Conservation (phyloP, 164 flowering plant species). For the Sextonia rubra region DNA sequence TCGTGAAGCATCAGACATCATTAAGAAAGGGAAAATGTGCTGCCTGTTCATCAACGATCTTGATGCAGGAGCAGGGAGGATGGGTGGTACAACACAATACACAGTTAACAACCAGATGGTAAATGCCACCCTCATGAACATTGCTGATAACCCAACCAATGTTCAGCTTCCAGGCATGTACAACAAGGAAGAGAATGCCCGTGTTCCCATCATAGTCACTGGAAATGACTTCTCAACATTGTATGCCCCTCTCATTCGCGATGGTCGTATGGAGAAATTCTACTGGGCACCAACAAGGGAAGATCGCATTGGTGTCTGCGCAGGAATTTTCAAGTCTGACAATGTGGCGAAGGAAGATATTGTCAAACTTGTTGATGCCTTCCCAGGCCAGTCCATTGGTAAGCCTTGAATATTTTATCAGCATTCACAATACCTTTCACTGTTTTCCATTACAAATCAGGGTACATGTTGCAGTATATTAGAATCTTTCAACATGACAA, state of each 20-base stretch:
- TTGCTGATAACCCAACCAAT: slow-evolving; percentile 50
- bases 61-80: slow-evolving; percentile 49
- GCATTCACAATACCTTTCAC: neutral
- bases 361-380: slow-evolving; percentile 35
- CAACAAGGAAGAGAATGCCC: slow-evolving; percentile 45
- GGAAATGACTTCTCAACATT: slow-evolving; percentile 52
- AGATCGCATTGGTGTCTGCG: slow-evolving; percentile 45
- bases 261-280: slow-evolving; percentile 56
- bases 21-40: slow-evolving; percentile 46
- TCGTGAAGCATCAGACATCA: slow-evolving; percentile 47
- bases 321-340: slow-evolving; percentile 35
- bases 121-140: slow-evolving; percentile 53
- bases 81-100: slow-evolving; percentile 52
- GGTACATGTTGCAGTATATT: no score
- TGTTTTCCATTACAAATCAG: neutral
- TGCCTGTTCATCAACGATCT: slow-evolving; percentile 48
- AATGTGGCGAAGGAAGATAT: slow-evolving; percentile 28
- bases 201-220: slow-evolving; percentile 46
- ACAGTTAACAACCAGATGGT: slow-evolving; percentile 64
- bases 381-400: slow-evolving; percentile 50
- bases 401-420: slow-evolving; percentile 3
- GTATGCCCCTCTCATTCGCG: slow-evolving; percentile 54
- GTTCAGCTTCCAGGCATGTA: slow-evolving; percentile 55
- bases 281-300: slow-evolving; percentile 52
- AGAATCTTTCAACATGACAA: no score